Evolutionary conservation across 192 early-diverging fungal species (phyloP).

Genomic region (Coemansia sp.): DNA sequence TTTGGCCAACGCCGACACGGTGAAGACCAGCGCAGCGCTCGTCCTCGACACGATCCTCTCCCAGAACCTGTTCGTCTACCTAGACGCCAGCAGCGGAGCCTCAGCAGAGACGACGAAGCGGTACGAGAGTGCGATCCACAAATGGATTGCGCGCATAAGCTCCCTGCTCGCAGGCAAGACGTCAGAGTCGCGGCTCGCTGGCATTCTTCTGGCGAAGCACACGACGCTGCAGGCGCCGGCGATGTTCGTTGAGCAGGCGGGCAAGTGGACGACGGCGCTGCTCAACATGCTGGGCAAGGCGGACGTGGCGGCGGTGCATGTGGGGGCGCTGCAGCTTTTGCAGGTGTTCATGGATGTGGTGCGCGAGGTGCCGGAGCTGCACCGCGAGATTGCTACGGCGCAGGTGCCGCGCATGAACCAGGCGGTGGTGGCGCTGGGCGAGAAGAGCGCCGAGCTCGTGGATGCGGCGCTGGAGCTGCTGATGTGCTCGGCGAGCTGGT

Average conservation of each 20-base stretch:
- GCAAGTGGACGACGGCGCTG: slow-evolving; percentile 42
- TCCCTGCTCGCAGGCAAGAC: slow-evolving; percentile 34
- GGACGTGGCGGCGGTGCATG: slow-evolving; percentile 21
- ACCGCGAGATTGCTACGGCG: slow-evolving; percentile 40
- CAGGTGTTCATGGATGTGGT: slow-evolving; percentile 43
- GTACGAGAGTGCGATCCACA: slow-evolving; percentile 39
- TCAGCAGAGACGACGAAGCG: slow-evolving; percentile 21
- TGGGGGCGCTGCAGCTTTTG: slow-evolving; percentile 32
- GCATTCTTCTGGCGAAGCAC: slow-evolving; percentile 45
- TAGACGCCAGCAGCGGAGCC: slow-evolving; percentile 3
- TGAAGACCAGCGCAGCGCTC: slow-evolving; percentile 22
- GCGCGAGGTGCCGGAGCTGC: slow-evolving; percentile 39
- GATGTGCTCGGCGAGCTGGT: slow-evolving; percentile 42
- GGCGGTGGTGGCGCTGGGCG: slow-evolving; percentile 33
- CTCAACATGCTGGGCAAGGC: slow-evolving; percentile 35
- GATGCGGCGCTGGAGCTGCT: slow-evolving; percentile 26
- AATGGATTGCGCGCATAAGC: slow-evolving; percentile 49
- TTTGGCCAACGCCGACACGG: slow-evolving; percentile 41
- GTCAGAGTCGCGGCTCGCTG: slow-evolving; percentile 42
- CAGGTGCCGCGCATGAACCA: slow-evolving; percentile 53
- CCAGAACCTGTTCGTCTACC: slow-evolving; percentile 37
- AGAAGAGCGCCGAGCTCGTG: slow-evolving; percentile 37
- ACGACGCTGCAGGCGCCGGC: slow-evolving; percentile 43
- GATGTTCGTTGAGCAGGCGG: slow-evolving; percentile 33
- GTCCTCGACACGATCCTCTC: slow-evolving; percentile 46